phyloP scores from a whole-genome alignment of 2,329 filamentous ascomycete species.

The Aspergillus sp. region DNA sequence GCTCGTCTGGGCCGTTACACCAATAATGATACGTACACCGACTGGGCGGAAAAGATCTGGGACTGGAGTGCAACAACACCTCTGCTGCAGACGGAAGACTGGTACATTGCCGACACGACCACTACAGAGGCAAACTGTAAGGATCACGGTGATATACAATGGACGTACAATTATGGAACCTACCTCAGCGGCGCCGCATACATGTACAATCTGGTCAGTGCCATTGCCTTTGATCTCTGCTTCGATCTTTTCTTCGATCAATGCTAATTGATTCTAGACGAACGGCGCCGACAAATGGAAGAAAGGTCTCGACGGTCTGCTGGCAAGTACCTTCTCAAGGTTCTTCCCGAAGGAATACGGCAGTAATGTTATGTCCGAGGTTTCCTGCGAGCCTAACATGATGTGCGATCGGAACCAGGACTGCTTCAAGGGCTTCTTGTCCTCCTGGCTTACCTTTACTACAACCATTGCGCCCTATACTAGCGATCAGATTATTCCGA shows the following conservation, averaged over 20 bases:
- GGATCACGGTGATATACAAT: slow-evolving; percentile 55
- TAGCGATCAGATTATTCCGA: slow-evolving; percentile 56
- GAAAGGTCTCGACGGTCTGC: slow-evolving; percentile 57
- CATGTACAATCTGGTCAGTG: slow-evolving; percentile 56
- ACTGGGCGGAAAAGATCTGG: slow-evolving; percentile 73
- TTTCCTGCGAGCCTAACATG: slow-evolving; percentile 62
- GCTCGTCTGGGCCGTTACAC: slow-evolving; percentile 77
- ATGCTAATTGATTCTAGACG: slow-evolving; percentile 33
- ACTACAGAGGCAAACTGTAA: slow-evolving; percentile 53
- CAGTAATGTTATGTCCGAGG: slow-evolving; percentile 64
- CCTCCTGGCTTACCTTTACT: slow-evolving; percentile 65
- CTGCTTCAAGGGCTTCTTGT: slow-evolving; percentile 71
- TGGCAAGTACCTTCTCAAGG: slow-evolving; percentile 50
- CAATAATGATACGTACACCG: slow-evolving; percentile 72
- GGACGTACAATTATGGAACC: slow-evolving; percentile 61
- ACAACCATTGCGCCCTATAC: slow-evolving; percentile 65
- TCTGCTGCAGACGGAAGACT: slow-evolving; percentile 52
- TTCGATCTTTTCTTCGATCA: not conserved
- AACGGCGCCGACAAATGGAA: slow-evolving; percentile 56
- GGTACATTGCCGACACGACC: slow-evolving; percentile 60
- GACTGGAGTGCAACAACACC: slow-evolving; percentile 59
- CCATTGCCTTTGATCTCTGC: not conserved
- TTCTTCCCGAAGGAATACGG: slow-evolving; percentile 55
- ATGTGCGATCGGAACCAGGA: slow-evolving; percentile 72
- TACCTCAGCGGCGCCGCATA: slow-evolving; percentile 59